phyloP scores from a whole-genome alignment of 2,329 filamentous ascomycete species.

The Chrysoporthe austroafricana region DNA sequence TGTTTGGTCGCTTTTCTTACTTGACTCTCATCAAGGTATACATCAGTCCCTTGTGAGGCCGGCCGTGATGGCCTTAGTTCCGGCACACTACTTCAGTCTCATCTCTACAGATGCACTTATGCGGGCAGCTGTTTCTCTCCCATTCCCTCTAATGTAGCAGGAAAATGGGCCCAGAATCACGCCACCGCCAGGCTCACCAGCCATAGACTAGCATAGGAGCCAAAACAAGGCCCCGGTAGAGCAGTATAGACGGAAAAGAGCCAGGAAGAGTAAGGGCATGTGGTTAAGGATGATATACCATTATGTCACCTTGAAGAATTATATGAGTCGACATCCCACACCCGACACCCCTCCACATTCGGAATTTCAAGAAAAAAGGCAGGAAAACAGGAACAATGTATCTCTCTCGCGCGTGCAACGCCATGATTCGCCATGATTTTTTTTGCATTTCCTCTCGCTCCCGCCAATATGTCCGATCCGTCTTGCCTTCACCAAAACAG shows the following conservation, averaged over 20 bases:
- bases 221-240: no score
- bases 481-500: neutral
- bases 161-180: no score
- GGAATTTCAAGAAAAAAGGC: neutral
- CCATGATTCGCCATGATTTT: conserved; percentile 16
- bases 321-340: conserved; percentile 1
- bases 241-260: neutral
- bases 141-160: no score
- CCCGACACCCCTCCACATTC: neutral
- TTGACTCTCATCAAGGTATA: no score
- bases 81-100: no score
- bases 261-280: neutral
- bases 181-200: no score
- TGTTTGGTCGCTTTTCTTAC: no score
- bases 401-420: conserved; percentile 10
- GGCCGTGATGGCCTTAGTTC: neutral
- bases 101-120: no score
- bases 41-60: neutral
- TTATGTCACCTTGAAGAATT: neutral
- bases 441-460: conserved; percentile 7
- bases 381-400: neutral
- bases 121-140: no score
- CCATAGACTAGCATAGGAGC: no score
- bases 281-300: neutral
- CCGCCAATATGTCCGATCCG: neutral